Evolutionary conservation across 2,329 filamentous ascomycete genomes (phyloP), one percentile per base, ranked within the genome.

Genomic region (Neophaeococcomyces aloes): DNA sequence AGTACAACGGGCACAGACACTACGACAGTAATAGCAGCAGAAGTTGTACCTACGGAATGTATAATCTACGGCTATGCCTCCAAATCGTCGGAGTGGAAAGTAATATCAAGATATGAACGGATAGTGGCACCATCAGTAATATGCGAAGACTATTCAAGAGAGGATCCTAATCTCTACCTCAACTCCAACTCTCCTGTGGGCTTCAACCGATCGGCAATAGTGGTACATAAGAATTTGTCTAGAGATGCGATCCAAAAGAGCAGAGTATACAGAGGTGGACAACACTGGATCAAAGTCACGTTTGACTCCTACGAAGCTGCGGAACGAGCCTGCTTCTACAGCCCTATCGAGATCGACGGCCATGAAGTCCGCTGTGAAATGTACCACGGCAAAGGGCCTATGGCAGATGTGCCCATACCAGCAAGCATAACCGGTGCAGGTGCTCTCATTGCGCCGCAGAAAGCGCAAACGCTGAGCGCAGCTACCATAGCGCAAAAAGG

Each of bases 141-240:
- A 59, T 88, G 88, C 63, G 89, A 96, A 66, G 88, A 95, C 65
- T 96, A 96, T 63, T 79, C 87, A 7, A 80, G 89, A 49, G 80
- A 84, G 51, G 82, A 89, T n/a, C 83, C 85, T 2, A 71, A 78
- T 44, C 74, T 79, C 49, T 75, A 77, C 57, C 78, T 88, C 53
- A 75, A 85, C 48, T 75, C 82, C 50, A 81, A 86, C 55, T 52
- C 50, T 1, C 51, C 52, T 6, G 35, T 49, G 15, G 49, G 38
- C 18, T 48, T 54, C 29, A 48, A 49, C 4, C 33, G 46, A 17
- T 39, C 45, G 3, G 47, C 45, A 3, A 77, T 83, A 39, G 79
- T 83, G 7, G 75, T 82, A 7, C 73, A 76, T 40, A 35, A 53
- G 27, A 74, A 75, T 7, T 66, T 94, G 41, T 83, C 81, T 2